Conservation (phyloP, 495 filamentous ascomycete species). For the Bombardia bombarda region DNA sequence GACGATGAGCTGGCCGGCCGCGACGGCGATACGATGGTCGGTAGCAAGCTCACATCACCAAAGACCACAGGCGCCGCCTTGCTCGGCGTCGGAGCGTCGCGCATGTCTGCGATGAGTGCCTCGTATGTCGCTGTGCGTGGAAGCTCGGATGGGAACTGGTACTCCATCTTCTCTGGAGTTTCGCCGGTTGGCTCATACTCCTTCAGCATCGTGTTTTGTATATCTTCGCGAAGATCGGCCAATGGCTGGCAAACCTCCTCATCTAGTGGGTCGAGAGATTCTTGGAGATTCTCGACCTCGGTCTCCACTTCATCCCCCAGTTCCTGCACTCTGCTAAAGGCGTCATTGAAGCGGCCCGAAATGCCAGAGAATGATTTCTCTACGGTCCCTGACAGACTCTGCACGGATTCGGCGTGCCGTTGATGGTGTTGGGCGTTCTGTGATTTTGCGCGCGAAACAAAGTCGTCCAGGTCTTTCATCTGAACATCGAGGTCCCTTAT, state of each 20-base stretch:
- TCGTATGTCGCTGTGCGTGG: slow-evolving; percentile 72
- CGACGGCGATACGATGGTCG: slow-evolving; percentile 8
- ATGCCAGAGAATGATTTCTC: slow-evolving; percentile 63
- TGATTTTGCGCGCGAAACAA: slow-evolving; percentile 73
- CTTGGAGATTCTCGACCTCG: slow-evolving; percentile 43
- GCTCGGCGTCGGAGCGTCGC: slow-evolving; percentile 26
- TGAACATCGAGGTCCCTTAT: slow-evolving; percentile 77
- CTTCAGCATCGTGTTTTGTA: slow-evolving; percentile 52
- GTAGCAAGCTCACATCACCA: slow-evolving; percentile 24
- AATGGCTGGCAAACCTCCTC: slow-evolving; percentile 61
- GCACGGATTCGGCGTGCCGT: slow-evolving; percentile 52
- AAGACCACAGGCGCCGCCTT: slow-evolving; percentile 24
- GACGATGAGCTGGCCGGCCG: slow-evolving; percentile 7
- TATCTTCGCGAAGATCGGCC: slow-evolving; percentile 53
- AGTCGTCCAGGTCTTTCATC: slow-evolving; percentile 83
- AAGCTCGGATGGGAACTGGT: slow-evolving; percentile 65
- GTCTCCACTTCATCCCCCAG: slow-evolving; percentile 56
- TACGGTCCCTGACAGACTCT: slow-evolving; percentile 53
- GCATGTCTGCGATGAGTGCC: slow-evolving; percentile 50
- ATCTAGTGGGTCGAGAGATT: slow-evolving; percentile 50
- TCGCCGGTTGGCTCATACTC: slow-evolving; percentile 79
- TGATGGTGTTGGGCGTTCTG: slow-evolving; percentile 73
- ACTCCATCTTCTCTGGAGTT: slow-evolving; percentile 73
- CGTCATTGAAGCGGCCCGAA: slow-evolving; percentile 52
- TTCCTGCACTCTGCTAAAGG: slow-evolving; percentile 51